A percentile compares a stretch with the other conserved stretches of the same genome.
phyloP scores from a whole-genome alignment of 805 yeast genomes.

The Wickerhamiella parazyma region DNA sequence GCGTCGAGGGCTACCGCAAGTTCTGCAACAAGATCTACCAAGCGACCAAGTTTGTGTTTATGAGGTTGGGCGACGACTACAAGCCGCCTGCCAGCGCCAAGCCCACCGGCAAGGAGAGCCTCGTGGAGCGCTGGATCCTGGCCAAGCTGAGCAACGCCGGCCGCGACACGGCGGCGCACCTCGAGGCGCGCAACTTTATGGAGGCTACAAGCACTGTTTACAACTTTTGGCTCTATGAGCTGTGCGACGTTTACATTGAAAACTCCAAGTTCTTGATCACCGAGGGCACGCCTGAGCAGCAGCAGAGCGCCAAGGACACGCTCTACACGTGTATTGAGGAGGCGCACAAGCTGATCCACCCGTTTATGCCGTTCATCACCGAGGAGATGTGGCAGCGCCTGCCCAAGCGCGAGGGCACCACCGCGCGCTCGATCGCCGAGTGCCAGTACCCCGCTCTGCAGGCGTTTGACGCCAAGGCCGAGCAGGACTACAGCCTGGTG shows the following conservation, averaged over 20 bases:
- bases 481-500: conserved; percentile 66
- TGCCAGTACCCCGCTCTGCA: conserved; percentile 64
- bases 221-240: conserved; percentile 85
- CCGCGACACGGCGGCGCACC: conserved; percentile 43
- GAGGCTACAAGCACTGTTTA: conserved; percentile 78
- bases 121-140: conserved; percentile 94
- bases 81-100: conserved; percentile 52
- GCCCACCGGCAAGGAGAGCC: conserved; percentile 61
- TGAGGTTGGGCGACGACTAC: conserved; percentile 84
- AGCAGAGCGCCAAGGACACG: conserved; percentile 85
- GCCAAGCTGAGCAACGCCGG: conserved; percentile 68
- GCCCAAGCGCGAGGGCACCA: conserved; percentile 70
- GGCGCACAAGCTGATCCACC: conserved; percentile 84
- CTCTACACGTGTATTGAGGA: conserved; percentile 85
- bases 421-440: conserved; percentile 55
- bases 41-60: conserved; percentile 91
- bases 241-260: conserved; percentile 97
- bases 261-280: conserved; percentile 85
- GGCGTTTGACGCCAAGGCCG: conserved; percentile 51
- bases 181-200: conserved; percentile 80
- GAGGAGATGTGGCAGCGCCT: conserved; percentile 99
- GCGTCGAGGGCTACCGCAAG: conserved; percentile 98
- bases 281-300: conserved; percentile 78
- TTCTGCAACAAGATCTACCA: conserved; percentile 99
- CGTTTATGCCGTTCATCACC: conserved; percentile 94